Base-by-base conservation (phyloP, 2,329 filamentous ascomycete genomes). In the Aureobasidium sp. region DNA sequence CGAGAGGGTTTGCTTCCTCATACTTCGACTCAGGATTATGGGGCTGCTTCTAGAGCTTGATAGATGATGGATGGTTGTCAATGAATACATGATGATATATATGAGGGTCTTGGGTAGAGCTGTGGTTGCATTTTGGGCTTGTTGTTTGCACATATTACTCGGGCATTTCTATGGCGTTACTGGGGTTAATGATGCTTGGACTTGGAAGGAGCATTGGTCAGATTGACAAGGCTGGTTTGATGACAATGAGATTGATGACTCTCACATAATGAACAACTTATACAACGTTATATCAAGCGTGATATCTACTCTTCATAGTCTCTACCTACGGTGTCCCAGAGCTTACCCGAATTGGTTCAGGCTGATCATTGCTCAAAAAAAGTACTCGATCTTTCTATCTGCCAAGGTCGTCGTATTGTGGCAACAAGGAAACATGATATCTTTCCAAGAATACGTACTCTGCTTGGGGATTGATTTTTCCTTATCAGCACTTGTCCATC, bases 101-200 rank as follows among this genome's bases (percentile, higher is more conserved):
- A 39, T 39, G 54, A 48, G 3, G 21, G 21, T 16, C 47, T 25
- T 13, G 21, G 6, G 16, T 45, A 45, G 53, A 36, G 53, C 21
- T 30, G 30, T 30, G 21, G 21, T 37, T 13, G 54, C 21, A 9
- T 32, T 27, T 30, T 34, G n/a, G 5, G 5, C 6, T 47, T 21
- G 11, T 29, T 13, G 11, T 39, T 48, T 21, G 21, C 21, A 21
- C 21, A 21, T 21, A 21, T 21, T 21, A 21, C 21, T 21, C 21
- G 41, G 25, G 54, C 54, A 58, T 58, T 58, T 58, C 2, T 37
- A 58, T 48, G 54, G 54, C n/a, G 42, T 58, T 58, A 6, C 39
- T 3, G 11, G 54, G 39, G 21, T 34, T 16, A 8, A 8, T 36
- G 21, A 21, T 14, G 10, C 11, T 47, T 37, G 42, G 14, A 11